phyloP scores from a whole-genome alignment of 1,284 basidiomycete genomes.

The Ganoderma sp. region DNA sequence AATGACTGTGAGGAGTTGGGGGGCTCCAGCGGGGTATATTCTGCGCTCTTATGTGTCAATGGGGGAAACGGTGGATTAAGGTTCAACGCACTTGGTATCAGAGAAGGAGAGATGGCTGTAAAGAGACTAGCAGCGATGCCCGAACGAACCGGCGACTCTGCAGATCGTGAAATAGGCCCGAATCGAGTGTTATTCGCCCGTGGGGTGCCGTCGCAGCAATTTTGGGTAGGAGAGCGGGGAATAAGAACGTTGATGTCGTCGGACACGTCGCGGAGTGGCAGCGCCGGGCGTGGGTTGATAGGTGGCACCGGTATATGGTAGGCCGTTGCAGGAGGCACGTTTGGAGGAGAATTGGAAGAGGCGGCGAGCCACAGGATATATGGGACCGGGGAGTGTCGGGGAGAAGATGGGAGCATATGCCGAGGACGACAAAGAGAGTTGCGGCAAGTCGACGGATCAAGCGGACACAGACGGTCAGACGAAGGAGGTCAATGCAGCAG shows the following conservation, averaged over 20 bases:
- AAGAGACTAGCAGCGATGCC: constrained; percentile 22
- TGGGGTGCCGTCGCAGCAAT: background rate
- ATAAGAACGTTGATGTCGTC: constrained; percentile 7
- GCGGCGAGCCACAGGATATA: constrained; percentile 5
- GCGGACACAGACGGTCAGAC: constrained; percentile 16
- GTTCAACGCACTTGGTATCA: constrained; percentile 23
- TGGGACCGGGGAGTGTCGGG: constrained; percentile 2
- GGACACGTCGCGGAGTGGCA: constrained; percentile 12
- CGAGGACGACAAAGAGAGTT: constrained; percentile 12
- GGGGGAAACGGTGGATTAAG: background rate
- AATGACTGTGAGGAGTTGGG: constrained; percentile 21
- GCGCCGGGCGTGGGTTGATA: constrained; percentile 10
- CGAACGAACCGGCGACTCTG: constrained; percentile 18
- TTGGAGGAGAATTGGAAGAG: background rate
- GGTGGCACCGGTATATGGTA: constrained; percentile 8
- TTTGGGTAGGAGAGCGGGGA: constrained; percentile 1
- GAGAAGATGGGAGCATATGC: constrained; percentile 12
- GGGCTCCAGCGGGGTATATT: constrained; percentile 23
- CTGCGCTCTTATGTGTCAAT: constrained; percentile 9
- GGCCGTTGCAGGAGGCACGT: constrained; percentile 1
- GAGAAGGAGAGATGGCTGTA: constrained; percentile 16
- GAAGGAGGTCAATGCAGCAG: constrained; percentile 6
- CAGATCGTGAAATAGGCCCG: background rate
- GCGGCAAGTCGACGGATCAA: background rate
- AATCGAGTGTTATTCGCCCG: background rate